Percentiles rank a stretch among this genome's conserved stretches.
These are phyloP conservation scores for Puya raimondii DNA, from an alignment of 176 grass and related monocot genomes.

Conservation along the genomic window DNA sequence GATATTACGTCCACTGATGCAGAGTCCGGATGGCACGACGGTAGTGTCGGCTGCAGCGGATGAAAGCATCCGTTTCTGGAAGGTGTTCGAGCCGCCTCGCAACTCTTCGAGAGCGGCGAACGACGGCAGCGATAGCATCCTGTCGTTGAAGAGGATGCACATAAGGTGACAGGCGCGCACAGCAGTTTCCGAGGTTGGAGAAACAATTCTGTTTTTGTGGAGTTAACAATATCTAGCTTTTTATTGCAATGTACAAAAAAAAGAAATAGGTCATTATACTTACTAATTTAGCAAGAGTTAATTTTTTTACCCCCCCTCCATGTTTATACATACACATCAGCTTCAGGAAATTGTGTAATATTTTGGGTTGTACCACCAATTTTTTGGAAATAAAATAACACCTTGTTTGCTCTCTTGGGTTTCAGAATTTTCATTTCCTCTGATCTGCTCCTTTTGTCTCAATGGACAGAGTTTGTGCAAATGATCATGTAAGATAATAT, in stretches of 20 bases:
- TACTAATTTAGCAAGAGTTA: too few relatives aligned
- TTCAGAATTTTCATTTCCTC: too few relatives aligned
- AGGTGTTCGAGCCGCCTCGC: slow-evolving; percentile 18
- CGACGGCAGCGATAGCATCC: neutral
- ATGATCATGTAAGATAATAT: too few relatives aligned
- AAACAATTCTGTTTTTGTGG: neutral
- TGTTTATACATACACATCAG: too few relatives aligned
- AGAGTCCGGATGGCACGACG: slow-evolving; percentile 34
- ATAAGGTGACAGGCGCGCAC: slow-evolving; percentile 19
- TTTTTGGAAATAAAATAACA: too few relatives aligned
- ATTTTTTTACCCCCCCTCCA: too few relatives aligned
- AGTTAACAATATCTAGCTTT: neutral
- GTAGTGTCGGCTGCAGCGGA: slow-evolving; percentile 35
- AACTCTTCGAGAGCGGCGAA: slow-evolving; percentile 1
- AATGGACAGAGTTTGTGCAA: too few relatives aligned
- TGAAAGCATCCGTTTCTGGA: slow-evolving; percentile 35
- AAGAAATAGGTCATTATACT: too few relatives aligned
- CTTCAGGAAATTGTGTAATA: too few relatives aligned
- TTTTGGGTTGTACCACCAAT: too few relatives aligned
- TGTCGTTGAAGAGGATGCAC: slow-evolving; percentile 36
- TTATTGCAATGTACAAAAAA: neutral
- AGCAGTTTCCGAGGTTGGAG: neutral
- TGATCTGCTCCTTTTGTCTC: too few relatives aligned
- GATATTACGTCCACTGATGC: neutral
- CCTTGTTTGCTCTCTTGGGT: too few relatives aligned